Conservation (phyloP, 73 alveolate genomes). For the Tetrahymena malaccensis region DNA sequence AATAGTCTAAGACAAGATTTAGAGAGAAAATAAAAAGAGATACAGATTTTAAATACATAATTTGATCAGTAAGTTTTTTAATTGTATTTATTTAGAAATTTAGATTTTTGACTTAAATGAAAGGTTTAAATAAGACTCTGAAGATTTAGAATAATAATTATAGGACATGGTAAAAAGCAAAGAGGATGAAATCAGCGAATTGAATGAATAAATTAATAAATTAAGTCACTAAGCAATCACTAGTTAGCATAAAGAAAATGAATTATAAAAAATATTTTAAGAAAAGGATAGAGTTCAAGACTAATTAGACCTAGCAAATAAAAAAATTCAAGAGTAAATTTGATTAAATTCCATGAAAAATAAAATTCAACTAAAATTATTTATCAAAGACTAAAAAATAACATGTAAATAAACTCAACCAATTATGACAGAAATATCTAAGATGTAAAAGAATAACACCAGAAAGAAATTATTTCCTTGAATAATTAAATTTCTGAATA, state of each 20-base stretch:
- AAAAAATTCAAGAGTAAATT: not conserved
- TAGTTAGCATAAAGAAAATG: not conserved
- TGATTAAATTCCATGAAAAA: not conserved
- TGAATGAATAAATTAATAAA: not conserved
- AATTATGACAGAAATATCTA: not conserved
- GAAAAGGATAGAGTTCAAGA: not conserved
- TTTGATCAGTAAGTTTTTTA: not conserved
- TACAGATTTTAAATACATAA: not conserved
- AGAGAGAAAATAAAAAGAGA: not conserved
- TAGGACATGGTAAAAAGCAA: not conserved
- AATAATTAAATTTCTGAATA: not conserved
- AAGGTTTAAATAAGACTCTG: not conserved
- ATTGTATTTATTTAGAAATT: not conserved
- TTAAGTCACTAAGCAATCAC: not conserved
- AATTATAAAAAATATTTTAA: not conserved
- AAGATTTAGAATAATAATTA: not conserved
- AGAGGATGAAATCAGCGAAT: not conserved
- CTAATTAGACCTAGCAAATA: not conserved
- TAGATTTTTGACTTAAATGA: not conserved
- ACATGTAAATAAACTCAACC: not conserved
- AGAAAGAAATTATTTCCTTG: not conserved
- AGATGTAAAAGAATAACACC: not conserved
- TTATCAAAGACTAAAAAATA: not conserved
- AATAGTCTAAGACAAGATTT: not conserved
- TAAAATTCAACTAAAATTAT: not conserved